These are phyloP conservation scores for Aristolochia fimbriata DNA, from an alignment of 164 flowering plant species.

Conservation along the genomic window DNA sequence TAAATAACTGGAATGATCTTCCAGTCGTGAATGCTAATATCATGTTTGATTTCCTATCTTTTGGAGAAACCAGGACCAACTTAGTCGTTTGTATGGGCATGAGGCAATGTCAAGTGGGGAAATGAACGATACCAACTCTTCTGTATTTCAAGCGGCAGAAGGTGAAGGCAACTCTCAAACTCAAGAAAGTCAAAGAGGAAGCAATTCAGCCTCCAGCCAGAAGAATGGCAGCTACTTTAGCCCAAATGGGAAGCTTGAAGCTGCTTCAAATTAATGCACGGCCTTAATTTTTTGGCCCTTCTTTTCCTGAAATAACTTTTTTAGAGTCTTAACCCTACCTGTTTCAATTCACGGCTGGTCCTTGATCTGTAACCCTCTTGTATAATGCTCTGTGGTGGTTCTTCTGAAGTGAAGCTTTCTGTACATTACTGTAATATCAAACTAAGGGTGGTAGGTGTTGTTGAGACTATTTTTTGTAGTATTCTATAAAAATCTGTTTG, in stretches of 20 bases:
- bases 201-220: slow-evolving; percentile 5
- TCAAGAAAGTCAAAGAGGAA: slow-evolving; percentile 9
- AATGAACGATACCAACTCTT: slow-evolving; percentile 9
- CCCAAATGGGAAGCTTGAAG: slow-evolving; percentile 15
- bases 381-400: background rate
- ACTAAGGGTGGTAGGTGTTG: too few relatives aligned
- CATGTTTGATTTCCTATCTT: too few relatives aligned
- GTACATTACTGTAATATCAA: too few relatives aligned
- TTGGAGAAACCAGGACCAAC: slow-evolving; percentile 51
- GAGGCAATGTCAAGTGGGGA: slow-evolving; percentile 42
- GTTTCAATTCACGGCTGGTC: background rate
- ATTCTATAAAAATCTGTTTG: too few relatives aligned
- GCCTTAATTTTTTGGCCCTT: background rate
- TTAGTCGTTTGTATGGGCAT: slow-evolving; percentile 41
- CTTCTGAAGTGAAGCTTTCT: too few relatives aligned
- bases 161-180: slow-evolving; percentile 30
- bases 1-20: too few relatives aligned
- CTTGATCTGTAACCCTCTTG: background rate
- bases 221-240: slow-evolving; percentile 8
- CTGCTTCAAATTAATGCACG: slow-evolving; percentile 5
- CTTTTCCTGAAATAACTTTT: background rate
- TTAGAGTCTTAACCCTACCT: slow-evolving; percentile 2
- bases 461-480: too few relatives aligned
- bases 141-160: slow-evolving; percentile 14
- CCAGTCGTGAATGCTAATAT: too few relatives aligned